A percentile compares a stretch with the other conserved stretches of the same genome.
phyloP scores from a whole-genome alignment of 2,329 filamentous ascomycete species.

The Diaporthe ilicicola region DNA sequence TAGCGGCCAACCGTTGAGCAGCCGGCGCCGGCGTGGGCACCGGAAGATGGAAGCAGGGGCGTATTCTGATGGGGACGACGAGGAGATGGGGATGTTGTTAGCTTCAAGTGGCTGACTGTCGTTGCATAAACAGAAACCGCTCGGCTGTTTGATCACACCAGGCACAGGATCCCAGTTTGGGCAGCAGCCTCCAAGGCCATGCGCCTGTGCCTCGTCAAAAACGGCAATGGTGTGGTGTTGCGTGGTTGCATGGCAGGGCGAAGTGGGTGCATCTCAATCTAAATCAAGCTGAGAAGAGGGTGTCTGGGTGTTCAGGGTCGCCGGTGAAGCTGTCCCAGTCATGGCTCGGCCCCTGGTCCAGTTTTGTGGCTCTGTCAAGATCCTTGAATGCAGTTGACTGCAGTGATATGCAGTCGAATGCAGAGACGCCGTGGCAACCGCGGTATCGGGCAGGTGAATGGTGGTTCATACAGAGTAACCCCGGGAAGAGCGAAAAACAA shows the following conservation, averaged over 20 bases:
- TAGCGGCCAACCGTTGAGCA: slow-evolving; percentile 6
- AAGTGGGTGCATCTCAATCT: slow-evolving; percentile 16
- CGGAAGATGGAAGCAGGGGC: neutral
- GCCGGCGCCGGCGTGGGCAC: slow-evolving; percentile 16
- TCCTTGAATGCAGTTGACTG: slow-evolving; percentile 11
- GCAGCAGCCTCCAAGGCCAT: slow-evolving; percentile 13
- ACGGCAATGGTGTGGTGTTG: slow-evolving; percentile 22
- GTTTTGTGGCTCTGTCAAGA: neutral
- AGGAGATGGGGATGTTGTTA: neutral
- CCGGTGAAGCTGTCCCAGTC: neutral
- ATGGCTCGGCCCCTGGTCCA: slow-evolving; percentile 12
- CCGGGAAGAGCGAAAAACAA: neutral
- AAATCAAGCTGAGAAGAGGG: slow-evolving; percentile 22
- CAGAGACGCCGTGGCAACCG: slow-evolving; percentile 15
- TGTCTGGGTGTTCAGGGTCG: slow-evolving; percentile 20
- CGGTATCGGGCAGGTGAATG: neutral
- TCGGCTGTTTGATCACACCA: slow-evolving; percentile 18
- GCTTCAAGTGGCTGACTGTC: slow-evolving; percentile 6
- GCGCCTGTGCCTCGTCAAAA: slow-evolving; percentile 14
- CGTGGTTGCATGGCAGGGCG: slow-evolving; percentile 31
- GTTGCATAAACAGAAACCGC: slow-evolving; percentile 23
- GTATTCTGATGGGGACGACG: neutral
- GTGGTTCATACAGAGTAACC: neutral
- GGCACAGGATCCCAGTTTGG: slow-evolving; percentile 22
- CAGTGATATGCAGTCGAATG: slow-evolving; percentile 1